Evolutionary conservation across 2,329 filamentous ascomycete genomes (phyloP).

Genomic region (Xenoacremonium recifei): DNA sequence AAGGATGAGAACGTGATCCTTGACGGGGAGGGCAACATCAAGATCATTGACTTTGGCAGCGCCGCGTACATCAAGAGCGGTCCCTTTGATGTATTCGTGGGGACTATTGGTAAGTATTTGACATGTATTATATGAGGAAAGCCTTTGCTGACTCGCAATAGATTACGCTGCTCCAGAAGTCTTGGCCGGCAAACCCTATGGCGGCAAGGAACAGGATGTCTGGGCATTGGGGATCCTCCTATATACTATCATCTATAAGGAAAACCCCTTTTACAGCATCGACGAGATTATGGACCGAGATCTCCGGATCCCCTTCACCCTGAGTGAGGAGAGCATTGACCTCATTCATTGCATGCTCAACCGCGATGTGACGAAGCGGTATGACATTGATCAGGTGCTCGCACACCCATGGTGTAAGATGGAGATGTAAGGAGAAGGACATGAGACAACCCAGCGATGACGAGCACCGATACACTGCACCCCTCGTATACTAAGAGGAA

Average conservation of each 20-base stretch:
- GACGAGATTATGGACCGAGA: constrained; percentile 99
- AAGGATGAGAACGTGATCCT: constrained; percentile 98
- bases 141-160: constrained; percentile 40
- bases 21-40: constrained; percentile 92
- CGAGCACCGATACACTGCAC: constrained; percentile 1
- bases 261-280: constrained; percentile 98
- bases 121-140: background rate
- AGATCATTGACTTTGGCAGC: constrained; percentile 96
- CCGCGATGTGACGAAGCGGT: constrained; percentile 77
- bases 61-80: constrained; percentile 98
- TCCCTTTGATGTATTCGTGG: constrained; percentile 98
- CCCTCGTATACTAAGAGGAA: constrained; percentile 16
- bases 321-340: constrained; percentile 91
- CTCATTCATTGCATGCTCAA: constrained; percentile 90
- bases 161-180: constrained; percentile 99
- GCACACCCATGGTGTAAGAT: constrained; percentile 77
- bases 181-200: constrained; percentile 85
- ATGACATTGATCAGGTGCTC: constrained; percentile 84
- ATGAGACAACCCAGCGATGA: background rate
- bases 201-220: constrained; percentile 95
- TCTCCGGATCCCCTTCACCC: constrained; percentile 81
- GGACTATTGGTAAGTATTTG: constrained; percentile 79
- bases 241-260: constrained; percentile 99
- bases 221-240: constrained; percentile 96
- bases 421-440: constrained; percentile 6